These are phyloP conservation scores for Aspergillus phoenicis DNA, from an alignment of 2,329 filamentous ascomycete genomes.

Conservation along the genomic window DNA sequence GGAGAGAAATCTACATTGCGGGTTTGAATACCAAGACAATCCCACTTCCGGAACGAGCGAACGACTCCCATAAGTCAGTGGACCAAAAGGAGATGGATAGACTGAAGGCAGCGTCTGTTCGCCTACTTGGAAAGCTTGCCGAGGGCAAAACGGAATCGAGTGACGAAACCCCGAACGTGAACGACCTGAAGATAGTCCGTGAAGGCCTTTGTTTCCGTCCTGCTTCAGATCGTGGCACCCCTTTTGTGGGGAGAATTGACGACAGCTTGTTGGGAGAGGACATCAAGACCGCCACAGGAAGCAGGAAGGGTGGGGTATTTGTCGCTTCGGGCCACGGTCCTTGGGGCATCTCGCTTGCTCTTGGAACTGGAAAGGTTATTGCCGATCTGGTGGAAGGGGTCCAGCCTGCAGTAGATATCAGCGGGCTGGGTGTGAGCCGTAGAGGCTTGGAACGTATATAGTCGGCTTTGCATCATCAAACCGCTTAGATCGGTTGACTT, in stretches of 20 bases:
- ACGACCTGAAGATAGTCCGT: slow-evolving; percentile 64
- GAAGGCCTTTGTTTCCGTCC: slow-evolving; percentile 74
- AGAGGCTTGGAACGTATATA: neutral
- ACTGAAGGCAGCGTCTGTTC: slow-evolving; percentile 36
- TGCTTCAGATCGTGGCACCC: slow-evolving; percentile 64
- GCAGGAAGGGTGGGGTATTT: slow-evolving; percentile 61
- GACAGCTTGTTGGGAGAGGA: slow-evolving; percentile 60
- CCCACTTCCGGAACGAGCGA: slow-evolving; percentile 60
- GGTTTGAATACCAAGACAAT: slow-evolving; percentile 67
- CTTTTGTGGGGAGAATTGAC: slow-evolving; percentile 62
- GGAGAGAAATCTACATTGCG: slow-evolving; percentile 71
- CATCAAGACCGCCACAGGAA: slow-evolving; percentile 37
- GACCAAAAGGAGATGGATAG: slow-evolving; percentile 44
- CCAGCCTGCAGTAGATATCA: slow-evolving; percentile 62
- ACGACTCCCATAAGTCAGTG: slow-evolving; percentile 42
- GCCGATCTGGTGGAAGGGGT: slow-evolving; percentile 68
- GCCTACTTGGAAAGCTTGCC: slow-evolving; percentile 36
- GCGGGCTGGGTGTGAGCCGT: slow-evolving; percentile 46
- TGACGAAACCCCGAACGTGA: slow-evolving; percentile 36
- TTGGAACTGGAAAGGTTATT: slow-evolving; percentile 72
- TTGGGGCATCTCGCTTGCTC: slow-evolving; percentile 68
- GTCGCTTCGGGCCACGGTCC: slow-evolving; percentile 73
- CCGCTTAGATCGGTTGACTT: too few species aligned
- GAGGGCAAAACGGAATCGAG: slow-evolving; percentile 14
- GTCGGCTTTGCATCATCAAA: too few species aligned